Conservation (phyloP, 2,329 filamentous ascomycete species). For the Metarhizium brunneum region DNA sequence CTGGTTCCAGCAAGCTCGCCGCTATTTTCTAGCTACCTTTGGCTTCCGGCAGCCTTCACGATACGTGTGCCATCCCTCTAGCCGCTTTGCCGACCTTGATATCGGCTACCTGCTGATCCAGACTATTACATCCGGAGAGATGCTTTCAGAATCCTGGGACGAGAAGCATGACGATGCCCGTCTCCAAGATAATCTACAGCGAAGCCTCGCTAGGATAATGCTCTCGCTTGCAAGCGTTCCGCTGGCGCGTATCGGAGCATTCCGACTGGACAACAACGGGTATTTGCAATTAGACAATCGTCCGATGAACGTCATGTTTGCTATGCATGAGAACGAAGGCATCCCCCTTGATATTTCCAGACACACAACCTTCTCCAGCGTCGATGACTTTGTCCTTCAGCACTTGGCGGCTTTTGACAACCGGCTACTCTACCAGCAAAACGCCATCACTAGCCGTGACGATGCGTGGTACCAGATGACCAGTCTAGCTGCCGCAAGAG, state of each 20-base stretch:
- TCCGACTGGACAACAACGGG: constrained; percentile 17
- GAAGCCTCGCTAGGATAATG: constrained; percentile 18
- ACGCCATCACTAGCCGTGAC: constrained; percentile 8
- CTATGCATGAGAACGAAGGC: constrained; percentile 11
- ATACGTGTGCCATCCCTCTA: constrained; percentile 7
- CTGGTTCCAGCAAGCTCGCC: constrained; percentile 1
- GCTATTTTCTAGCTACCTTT: constrained; percentile 2
- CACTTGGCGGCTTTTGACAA: constrained; percentile 10
- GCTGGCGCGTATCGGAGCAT: constrained; percentile 18
- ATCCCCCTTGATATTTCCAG: constrained; percentile 8
- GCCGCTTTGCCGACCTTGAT: constrained; percentile 7
- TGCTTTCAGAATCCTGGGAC: constrained; percentile 14
- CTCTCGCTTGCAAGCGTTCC: constrained; percentile 20
- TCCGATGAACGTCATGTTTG: constrained; percentile 7
- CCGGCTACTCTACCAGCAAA: constrained; percentile 11
- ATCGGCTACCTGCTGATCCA: constrained; percentile 13
- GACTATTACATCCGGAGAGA: constrained; percentile 10
- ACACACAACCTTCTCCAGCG: constrained; percentile 7
- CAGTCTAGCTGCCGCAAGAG: constrained; percentile 8
- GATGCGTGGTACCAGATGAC: constrained; percentile 11
- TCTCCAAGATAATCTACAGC: constrained; percentile 18
- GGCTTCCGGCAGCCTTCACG: constrained; percentile 8
- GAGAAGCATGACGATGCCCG: constrained; percentile 8
- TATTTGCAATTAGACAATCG: constrained; percentile 19
- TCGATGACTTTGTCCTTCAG: constrained; percentile 9